A percentile compares a stretch with the other conserved stretches of the same genome.
Evolutionary conservation across 768 basidiomycete genomes (phyloP).

Genomic region (Lentinula lateritia): DNA sequence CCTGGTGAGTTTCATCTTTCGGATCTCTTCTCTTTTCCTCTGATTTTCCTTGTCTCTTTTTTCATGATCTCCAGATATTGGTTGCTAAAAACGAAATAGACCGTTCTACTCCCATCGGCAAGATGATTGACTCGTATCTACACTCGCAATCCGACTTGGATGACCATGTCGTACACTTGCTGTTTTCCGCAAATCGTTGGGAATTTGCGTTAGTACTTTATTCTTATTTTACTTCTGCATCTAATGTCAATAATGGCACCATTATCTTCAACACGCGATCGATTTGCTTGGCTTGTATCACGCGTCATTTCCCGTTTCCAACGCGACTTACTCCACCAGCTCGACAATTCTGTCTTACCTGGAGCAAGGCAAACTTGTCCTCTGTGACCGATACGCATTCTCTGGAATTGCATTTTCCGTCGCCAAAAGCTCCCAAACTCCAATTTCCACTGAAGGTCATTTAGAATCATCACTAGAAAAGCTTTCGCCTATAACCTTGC

Average conservation of each 20-base stretch:
- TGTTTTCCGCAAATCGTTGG: constrained; percentile 98
- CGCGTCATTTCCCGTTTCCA: not conserved
- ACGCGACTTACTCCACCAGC: not conserved
- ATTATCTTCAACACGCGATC: not conserved
- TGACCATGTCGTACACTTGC: constrained; percentile 85
- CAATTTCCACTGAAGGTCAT: not conserved
- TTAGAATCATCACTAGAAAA: not conserved
- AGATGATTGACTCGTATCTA: constrained; percentile 92
- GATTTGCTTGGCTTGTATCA: not conserved
- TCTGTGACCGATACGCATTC: constrained; percentile 95
- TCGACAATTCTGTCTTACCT: constrained; percentile 29
- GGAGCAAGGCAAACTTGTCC: constrained; percentile 57
- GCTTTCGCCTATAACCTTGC: not conserved
- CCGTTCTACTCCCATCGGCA: constrained; percentile 84
- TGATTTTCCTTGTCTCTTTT: not conserved
- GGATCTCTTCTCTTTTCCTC: not conserved
- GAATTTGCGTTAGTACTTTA: constrained; percentile 68
- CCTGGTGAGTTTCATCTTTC: constrained; percentile 56
- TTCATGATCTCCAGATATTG: not conserved
- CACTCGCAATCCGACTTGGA: constrained; percentile 81
- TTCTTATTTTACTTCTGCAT: constrained; percentile 6
- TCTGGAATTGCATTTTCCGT: constrained; percentile 90
- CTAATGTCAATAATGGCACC: not conserved
- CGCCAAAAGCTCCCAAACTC: constrained; percentile 50
- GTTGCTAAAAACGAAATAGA: constrained; percentile 42